phyloP scores from a whole-genome alignment of 805 yeast species.

The Candida krabiensis region DNA sequence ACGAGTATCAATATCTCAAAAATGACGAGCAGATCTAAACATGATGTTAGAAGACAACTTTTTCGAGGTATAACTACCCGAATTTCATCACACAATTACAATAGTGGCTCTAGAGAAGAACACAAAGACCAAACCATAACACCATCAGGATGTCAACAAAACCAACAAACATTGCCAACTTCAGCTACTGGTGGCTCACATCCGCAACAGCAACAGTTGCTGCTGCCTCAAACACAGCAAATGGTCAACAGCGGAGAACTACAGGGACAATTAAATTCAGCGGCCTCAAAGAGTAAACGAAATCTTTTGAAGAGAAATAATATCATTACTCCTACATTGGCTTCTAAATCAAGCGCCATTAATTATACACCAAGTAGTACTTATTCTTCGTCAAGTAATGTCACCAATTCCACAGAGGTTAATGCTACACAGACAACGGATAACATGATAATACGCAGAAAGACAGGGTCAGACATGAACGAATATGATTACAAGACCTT shows the following conservation, averaged over 20 bases:
- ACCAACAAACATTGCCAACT: constrained; percentile 5
- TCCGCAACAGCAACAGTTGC: constrained; percentile 12
- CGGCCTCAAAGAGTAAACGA: constrained; percentile 7
- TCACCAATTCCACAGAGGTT: constrained; percentile 19
- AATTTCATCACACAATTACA: constrained; percentile 26
- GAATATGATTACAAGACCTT: constrained; percentile 38
- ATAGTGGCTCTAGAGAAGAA: constrained; percentile 14
- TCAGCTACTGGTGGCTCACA: neutral
- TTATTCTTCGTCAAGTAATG: constrained; percentile 20
- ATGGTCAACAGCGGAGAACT: constrained; percentile 4
- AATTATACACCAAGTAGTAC: constrained; percentile 24
- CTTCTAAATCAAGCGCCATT: constrained; percentile 18
- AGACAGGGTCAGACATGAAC: constrained; percentile 25
- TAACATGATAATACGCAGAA: constrained; percentile 24
- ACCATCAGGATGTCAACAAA: constrained; percentile 1
- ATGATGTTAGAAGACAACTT: constrained; percentile 34
- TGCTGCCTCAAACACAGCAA: constrained; percentile 5
- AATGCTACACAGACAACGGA: constrained; percentile 22
- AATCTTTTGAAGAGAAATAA: constrained; percentile 18
- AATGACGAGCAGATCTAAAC: constrained; percentile 28
- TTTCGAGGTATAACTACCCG: constrained; percentile 34
- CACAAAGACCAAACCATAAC: constrained; percentile 16
- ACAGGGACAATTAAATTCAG: constrained; percentile 4
- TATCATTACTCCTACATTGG: constrained; percentile 25
- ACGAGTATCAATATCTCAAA: no score